A percentile compares a stretch with the other conserved stretches of the same genome.
Evolutionary conservation across 1,139 yeast genomes (phyloP).

Genomic region (Wickerhamomyces sp.): DNA sequence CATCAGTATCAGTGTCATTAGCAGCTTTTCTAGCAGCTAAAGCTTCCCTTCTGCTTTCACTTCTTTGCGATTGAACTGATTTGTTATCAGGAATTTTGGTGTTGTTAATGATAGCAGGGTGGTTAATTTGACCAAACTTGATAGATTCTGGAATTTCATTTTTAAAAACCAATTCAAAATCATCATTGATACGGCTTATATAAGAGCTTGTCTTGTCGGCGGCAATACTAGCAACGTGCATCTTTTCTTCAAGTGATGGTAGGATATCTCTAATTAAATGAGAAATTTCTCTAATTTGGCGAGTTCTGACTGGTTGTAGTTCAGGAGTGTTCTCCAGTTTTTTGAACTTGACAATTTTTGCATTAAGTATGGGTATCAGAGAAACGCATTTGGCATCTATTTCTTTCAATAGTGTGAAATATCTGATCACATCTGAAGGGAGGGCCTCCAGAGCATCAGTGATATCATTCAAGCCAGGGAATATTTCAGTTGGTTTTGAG

Average conservation of each 20-base stretch:
- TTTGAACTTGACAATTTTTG: slow-evolving; percentile 54
- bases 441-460: slow-evolving; percentile 89
- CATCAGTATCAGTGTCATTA: slow-evolving; percentile 14
- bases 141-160: slow-evolving; percentile 64
- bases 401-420: slow-evolving; percentile 84
- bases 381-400: slow-evolving; percentile 91
- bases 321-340: slow-evolving; percentile 17
- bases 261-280: slow-evolving; percentile 62
- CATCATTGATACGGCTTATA: slow-evolving; percentile 70
- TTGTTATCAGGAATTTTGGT: slow-evolving; percentile 43
- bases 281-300: slow-evolving; percentile 31
- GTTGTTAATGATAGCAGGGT: slow-evolving; percentile 77
- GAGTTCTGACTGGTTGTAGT: slow-evolving; percentile 9
- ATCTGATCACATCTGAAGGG: slow-evolving; percentile 78
- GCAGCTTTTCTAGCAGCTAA: slow-evolving; percentile 70
- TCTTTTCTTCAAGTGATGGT: slow-evolving; percentile 93
- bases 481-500: slow-evolving; percentile 30
- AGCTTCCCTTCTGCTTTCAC: slow-evolving; percentile 88
- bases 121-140: slow-evolving; percentile 69
- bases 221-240: slow-evolving; percentile 95
- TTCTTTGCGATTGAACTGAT: slow-evolving; percentile 64
- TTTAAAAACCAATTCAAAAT: slow-evolving; percentile 66
- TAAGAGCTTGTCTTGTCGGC: slow-evolving; percentile 72
- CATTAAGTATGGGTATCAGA: slow-evolving; percentile 63
- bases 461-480: slow-evolving; percentile 87